phyloP scores from a whole-genome alignment of 257 asterid species.

The Petrea volubilis region DNA sequence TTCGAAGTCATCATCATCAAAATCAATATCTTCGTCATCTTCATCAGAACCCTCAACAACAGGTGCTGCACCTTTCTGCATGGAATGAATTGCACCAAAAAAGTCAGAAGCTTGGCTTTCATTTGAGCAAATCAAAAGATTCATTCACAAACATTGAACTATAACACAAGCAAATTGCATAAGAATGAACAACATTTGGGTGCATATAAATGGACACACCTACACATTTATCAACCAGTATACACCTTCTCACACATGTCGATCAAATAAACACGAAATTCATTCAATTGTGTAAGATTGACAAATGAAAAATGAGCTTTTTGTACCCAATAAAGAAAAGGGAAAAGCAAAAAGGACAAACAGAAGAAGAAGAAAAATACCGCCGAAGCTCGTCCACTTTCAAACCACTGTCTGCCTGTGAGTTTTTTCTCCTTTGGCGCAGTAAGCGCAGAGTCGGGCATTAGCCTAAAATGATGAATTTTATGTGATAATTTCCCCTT shows the following conservation, averaged over 20 bases:
- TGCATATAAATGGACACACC: too few relatives aligned
- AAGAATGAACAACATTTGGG: too few relatives aligned
- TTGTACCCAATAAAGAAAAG: too few relatives aligned
- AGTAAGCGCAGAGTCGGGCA: constrained; percentile 95
- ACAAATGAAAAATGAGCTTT: constrained; percentile 15
- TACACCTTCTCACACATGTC: too few relatives aligned
- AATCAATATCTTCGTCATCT: constrained; percentile 80
- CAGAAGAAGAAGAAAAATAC: constrained; percentile 40
- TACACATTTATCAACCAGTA: too few relatives aligned
- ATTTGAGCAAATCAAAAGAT: too few relatives aligned
- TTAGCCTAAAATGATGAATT: constrained; percentile 52
- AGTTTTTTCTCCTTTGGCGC: constrained; percentile 87
- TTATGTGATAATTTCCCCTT: background rate
- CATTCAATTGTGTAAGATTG: background rate
- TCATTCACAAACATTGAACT: too few relatives aligned
- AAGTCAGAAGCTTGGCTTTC: background rate
- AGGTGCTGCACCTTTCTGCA: constrained; percentile 72
- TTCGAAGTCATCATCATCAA: constrained; percentile 92
- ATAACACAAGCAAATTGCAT: too few relatives aligned
- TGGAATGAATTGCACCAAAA: constrained; percentile 9
- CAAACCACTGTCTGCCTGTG: constrained; percentile 95
- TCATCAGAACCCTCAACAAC: constrained; percentile 74
- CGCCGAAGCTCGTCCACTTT: constrained; percentile 72
- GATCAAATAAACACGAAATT: constrained; percentile 5
- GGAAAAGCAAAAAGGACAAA: too few relatives aligned